Evolutionary conservation across 495 filamentous ascomycete species (phyloP).

Genomic region (Mytilinidion resinicola): DNA sequence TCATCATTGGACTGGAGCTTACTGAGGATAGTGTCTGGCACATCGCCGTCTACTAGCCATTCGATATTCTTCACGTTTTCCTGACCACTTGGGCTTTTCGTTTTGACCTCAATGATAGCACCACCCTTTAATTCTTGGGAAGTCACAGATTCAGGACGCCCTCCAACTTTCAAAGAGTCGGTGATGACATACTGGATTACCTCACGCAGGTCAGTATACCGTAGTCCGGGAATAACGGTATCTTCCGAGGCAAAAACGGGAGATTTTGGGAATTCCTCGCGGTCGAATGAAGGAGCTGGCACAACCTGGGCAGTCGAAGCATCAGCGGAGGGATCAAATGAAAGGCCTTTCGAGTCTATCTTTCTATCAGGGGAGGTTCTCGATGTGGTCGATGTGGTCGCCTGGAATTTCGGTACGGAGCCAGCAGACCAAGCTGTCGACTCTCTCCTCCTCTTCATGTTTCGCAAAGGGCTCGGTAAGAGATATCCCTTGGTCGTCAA

Average conservation of each 20-base stretch:
- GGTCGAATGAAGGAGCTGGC: conserved; percentile 5
- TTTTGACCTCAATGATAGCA: conserved; percentile 61
- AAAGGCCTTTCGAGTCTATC: neutral
- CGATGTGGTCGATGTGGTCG: conserved; percentile 3
- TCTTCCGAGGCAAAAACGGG: conserved; percentile 42
- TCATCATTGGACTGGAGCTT: conserved; percentile 14
- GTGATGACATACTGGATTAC: conserved; percentile 62
- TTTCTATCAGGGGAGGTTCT: conserved; percentile 1
- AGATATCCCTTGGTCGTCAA: conserved; percentile 31
- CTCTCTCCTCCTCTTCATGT: conserved; percentile 31
- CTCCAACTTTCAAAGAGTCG: conserved; percentile 64
- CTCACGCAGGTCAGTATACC: conserved; percentile 58
- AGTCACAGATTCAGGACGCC: conserved; percentile 62
- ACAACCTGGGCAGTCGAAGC: conserved; percentile 1
- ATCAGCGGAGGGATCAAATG: neutral
- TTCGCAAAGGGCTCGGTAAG: conserved; percentile 19
- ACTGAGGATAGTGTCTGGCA: conserved; percentile 61
- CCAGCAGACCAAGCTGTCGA: conserved; percentile 5
- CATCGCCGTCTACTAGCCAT: conserved; percentile 56
- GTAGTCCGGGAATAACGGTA: conserved; percentile 44
- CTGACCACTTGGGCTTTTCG: conserved; percentile 53
- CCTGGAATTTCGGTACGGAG: conserved; percentile 7
- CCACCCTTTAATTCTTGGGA: conserved; percentile 55
- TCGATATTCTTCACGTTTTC: conserved; percentile 56
- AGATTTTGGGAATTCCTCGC: conserved; percentile 11